Conservation (phyloP, 2,329 filamentous ascomycete genomes). For the Cyphellophora attinorum region DNA sequence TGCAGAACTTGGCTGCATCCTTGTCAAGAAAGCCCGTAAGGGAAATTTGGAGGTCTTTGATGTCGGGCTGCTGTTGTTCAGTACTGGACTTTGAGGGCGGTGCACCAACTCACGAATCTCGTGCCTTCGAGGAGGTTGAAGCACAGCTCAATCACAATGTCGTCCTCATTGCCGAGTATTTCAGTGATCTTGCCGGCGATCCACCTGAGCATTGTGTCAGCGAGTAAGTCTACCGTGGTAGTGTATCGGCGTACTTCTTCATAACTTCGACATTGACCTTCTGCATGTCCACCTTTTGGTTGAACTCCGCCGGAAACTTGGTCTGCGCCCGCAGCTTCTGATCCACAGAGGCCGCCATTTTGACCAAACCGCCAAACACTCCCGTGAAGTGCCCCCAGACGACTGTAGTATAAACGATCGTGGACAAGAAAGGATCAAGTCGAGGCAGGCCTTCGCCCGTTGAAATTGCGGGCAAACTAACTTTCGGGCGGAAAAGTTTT, state of each 20-base stretch:
- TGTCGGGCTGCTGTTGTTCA: constrained; percentile 62
- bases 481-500: too few relatives aligned
- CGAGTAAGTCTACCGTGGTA: too few relatives aligned
- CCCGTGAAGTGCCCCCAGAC: too few relatives aligned
- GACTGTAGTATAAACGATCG: too few relatives aligned
- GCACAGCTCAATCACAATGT: constrained; percentile 83
- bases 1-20: constrained; percentile 80
- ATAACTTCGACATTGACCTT: constrained; percentile 97
- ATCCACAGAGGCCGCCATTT: constrained; percentile 58
- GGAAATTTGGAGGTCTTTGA: constrained; percentile 89
- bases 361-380: too few relatives aligned
- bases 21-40: constrained; percentile 92
- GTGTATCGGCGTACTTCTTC: constrained; percentile 65
- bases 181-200: constrained; percentile 80
- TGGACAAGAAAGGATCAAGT: too few relatives aligned
- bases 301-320: constrained; percentile 90
- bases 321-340: constrained; percentile 82
- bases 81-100: not conserved
- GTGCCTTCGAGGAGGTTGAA: constrained; percentile 62
- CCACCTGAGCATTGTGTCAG: constrained; percentile 55
- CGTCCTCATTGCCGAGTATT: constrained; percentile 86
- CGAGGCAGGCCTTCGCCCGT: too few relatives aligned
- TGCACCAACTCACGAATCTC: constrained; percentile 56
- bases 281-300: constrained; percentile 88
- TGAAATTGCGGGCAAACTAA: too few relatives aligned